A percentile compares a stretch with the other conserved stretches of the same genome.
These are phyloP conservation scores for Ophiostoma sp. DNA, from an alignment of 2,329 filamentous ascomycete species.

Conservation along the genomic window DNA sequence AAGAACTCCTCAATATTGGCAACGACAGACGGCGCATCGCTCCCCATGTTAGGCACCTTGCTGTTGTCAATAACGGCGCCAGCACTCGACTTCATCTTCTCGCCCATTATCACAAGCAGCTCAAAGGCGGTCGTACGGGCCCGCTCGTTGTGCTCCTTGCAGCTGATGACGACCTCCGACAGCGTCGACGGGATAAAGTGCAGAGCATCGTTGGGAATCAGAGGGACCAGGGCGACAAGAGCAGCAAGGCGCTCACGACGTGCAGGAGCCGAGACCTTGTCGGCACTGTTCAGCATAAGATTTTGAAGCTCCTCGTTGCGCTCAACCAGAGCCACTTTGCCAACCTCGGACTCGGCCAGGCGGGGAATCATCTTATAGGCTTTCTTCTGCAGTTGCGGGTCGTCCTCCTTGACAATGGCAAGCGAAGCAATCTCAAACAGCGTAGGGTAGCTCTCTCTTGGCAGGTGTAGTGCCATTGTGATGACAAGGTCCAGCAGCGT, in stretches of 20 bases:
- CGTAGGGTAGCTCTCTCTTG: constrained; percentile 73
- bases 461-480: constrained; percentile 89
- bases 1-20: constrained; percentile 93
- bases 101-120: constrained; percentile 79
- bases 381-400: constrained; percentile 96
- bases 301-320: constrained; percentile 73
- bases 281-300: constrained; percentile 71
- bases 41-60: constrained; percentile 80
- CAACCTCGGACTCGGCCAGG: constrained; percentile 72
- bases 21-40: constrained; percentile 67
- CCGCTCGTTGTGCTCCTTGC: constrained; percentile 96
- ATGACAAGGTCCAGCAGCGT: constrained; percentile 96
- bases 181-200: constrained; percentile 91
- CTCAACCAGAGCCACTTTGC: constrained; percentile 68
- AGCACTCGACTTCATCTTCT: constrained; percentile 62
- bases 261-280: constrained; percentile 81
- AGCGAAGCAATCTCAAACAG: constrained; percentile 83
- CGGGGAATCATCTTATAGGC: constrained; percentile 96
- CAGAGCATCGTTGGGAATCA: constrained; percentile 69
- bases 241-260: constrained; percentile 80
- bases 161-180: constrained; percentile 90
- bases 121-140: constrained; percentile 86
- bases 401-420: constrained; percentile 73
- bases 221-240: constrained; percentile 72
- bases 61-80: constrained; percentile 75